phyloP scores from a whole-genome alignment of 2,329 filamentous ascomycete species.

The Didymellaceae sp. region DNA sequence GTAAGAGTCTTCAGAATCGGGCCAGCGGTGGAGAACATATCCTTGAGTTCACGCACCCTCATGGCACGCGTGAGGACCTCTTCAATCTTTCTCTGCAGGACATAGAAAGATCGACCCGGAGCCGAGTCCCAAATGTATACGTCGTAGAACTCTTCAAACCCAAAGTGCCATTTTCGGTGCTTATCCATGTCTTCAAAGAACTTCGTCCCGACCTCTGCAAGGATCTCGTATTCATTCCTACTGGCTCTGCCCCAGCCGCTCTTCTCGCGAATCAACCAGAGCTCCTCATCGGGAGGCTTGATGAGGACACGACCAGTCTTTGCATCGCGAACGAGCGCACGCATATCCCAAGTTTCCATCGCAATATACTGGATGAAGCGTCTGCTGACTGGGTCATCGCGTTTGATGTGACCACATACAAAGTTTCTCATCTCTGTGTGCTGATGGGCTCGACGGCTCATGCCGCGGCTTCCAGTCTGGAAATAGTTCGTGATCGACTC shows the following conservation, averaged over 20 bases:
- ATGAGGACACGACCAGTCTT: slow-evolving; percentile 49
- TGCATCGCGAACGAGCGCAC: slow-evolving; percentile 51
- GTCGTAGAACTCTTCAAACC: slow-evolving; percentile 54
- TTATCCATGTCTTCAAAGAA: slow-evolving; percentile 53
- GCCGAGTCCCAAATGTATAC: slow-evolving; percentile 52
- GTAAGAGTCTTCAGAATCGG: slow-evolving; percentile 49
- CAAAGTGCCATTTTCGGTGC: slow-evolving; percentile 47
- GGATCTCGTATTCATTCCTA: slow-evolving; percentile 48
- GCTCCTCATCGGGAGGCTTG: slow-evolving; percentile 47
- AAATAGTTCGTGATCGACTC: slow-evolving; percentile 41
- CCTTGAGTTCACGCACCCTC: slow-evolving; percentile 37
- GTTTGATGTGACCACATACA: slow-evolving; percentile 53
- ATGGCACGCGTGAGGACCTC: slow-evolving; percentile 48
- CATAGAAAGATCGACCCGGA: slow-evolving; percentile 40
- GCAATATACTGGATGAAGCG: slow-evolving; percentile 53
- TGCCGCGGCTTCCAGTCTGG: slow-evolving; percentile 44
- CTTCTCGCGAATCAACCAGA: slow-evolving; percentile 51
- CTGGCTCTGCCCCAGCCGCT: slow-evolving; percentile 49
- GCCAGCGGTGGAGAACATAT: slow-evolving; percentile 42
- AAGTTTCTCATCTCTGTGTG: slow-evolving; percentile 50
- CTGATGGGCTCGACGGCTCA: slow-evolving; percentile 43
- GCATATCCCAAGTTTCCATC: slow-evolving; percentile 48
- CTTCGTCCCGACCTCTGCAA: slow-evolving; percentile 42
- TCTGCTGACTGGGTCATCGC: slow-evolving; percentile 50
- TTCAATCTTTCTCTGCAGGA: slow-evolving; percentile 42